Conservation (phyloP, 345 rosid species). For the Punica granatum region DNA sequence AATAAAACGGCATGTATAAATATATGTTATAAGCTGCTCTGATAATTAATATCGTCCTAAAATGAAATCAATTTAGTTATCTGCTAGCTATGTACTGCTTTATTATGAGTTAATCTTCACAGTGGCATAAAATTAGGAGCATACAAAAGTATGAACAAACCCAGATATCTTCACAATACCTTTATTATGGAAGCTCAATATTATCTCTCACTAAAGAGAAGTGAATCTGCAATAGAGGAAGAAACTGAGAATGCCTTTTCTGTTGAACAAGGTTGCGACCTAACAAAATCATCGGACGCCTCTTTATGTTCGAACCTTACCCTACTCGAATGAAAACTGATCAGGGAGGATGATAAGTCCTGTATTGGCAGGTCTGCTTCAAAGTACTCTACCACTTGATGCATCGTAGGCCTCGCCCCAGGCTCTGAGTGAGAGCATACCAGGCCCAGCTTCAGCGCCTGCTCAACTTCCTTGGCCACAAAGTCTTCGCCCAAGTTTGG, state of each 20-base stretch:
- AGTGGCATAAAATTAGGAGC: too few relatives aligned
- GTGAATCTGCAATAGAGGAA: not conserved
- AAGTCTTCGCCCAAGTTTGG: slow-evolving; percentile 19
- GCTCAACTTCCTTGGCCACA: slow-evolving; percentile 26
- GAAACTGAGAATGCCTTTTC: not conserved
- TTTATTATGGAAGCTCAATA: too few relatives aligned
- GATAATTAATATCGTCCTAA: too few relatives aligned
- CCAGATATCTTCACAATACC: too few relatives aligned
- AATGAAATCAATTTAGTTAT: too few relatives aligned
- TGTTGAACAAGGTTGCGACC: not conserved
- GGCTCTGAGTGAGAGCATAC: slow-evolving; percentile 29
- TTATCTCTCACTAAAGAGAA: slow-evolving; percentile 7
- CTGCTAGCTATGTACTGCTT: too few relatives aligned
- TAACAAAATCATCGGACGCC: not conserved
- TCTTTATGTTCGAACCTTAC: not conserved
- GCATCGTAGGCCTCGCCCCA: slow-evolving; percentile 29
- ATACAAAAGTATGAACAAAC: too few relatives aligned
- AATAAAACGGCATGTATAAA: too few relatives aligned
- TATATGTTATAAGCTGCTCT: too few relatives aligned
- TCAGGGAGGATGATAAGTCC: slow-evolving; percentile 3
- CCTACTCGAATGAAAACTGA: not conserved
- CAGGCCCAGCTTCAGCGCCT: slow-evolving; percentile 35
- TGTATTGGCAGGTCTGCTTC: not conserved
- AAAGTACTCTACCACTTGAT: slow-evolving; percentile 14
- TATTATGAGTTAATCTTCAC: too few relatives aligned